Base-by-base conservation (phyloP, 169 alveolate species). In the Eimeria necatrix region DNA sequence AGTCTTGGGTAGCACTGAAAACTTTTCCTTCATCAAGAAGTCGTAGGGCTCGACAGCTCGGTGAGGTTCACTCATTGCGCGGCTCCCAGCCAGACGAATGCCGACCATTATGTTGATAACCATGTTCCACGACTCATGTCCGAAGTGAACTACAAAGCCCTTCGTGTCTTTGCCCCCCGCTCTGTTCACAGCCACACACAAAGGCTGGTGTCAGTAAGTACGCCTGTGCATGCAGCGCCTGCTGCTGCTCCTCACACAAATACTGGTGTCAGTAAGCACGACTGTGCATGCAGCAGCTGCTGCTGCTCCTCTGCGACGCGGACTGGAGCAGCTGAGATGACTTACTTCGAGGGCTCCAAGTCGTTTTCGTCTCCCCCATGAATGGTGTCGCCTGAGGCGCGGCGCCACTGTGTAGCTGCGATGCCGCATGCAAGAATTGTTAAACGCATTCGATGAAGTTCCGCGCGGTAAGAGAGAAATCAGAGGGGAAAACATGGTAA, bases 111-210 rank as follows among this genome's bases (percentile, higher is more conserved):
- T 92, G 95, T 88, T 68, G 52, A 94, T 51, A 22, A 96, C 97
- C 91, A 87, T 94, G 91, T 96, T 94, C 97, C 97, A 96, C 24
- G 93, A 86, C 85, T 93, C 96, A 49, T 96, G 97, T 6, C 97
- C 97, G 60, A 96, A 96, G 83, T 96, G 97, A 18, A 96, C 96
- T n/a, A 95, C 96, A 41, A 94, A 64, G n/a, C 97, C 97, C 89
- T 95, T 95, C 60, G 89, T 71, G 12, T 88, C 93, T 51, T 86
- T 86, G 4, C 83, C 81, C 22, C 56, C 68, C 8, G 61, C 7
- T 46, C 93, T 86, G 84, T 12, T 22, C 41, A 84, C 14, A 59
- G 10, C 12, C 24, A 53, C 32, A 84, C 59, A 32, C 26, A 10
- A n/a, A 32, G 0, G 2, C 41, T 32, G 41, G 41, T 32, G 2